Evolutionary conservation across 169 alveolate genomes (phyloP), one percentile per base, ranked within the genome.

Genomic region (Plasmodium billcollinsi): DNA sequence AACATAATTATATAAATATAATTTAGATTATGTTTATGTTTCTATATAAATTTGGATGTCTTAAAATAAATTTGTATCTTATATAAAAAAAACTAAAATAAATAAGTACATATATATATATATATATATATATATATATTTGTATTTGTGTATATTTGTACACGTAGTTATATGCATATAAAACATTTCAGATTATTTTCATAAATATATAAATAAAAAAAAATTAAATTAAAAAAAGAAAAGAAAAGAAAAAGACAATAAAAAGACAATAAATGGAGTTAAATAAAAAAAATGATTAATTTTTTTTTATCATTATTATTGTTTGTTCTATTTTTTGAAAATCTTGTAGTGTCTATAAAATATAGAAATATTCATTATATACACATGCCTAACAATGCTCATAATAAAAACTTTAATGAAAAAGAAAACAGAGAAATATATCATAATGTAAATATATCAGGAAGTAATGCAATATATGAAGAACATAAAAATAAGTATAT

Each of bases 301-400:
- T 33, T 47, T 47, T 71, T 78, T 70, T 65, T 58, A 33, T 67
- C 63, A 78, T 47, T 70, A 65, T 56, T 83, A n/a, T 45, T 72
- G 49, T 73, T 83, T 71, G 91, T 83, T 70, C 85, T 83, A 21
- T 24, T 83, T 58, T 50, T 70, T 62, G 66, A 70, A 83, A 83
- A 83, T 24, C 72, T 71, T 69, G 74, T 49, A 70, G 85, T 69
- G 73, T 73, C 74, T 24, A 70, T 83, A 70, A 83, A 83, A 83
- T 45, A 43, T 52, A 83, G 72, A 56, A 83, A 69, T 14, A 67
- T 11, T 56, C 63, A 62, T 73, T 83, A 78, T 78, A 18, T 83
- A 71, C 91, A 83, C 85, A 83, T 83, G 91, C 85, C 69, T 83
- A 83, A 83, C 71, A 83, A 83, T 83, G 85, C 45, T 50, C 56